These are phyloP conservation scores for Trichoderma sp. DNA, from an alignment of 2,329 filamentous ascomycete genomes.

Conservation along the genomic window DNA sequence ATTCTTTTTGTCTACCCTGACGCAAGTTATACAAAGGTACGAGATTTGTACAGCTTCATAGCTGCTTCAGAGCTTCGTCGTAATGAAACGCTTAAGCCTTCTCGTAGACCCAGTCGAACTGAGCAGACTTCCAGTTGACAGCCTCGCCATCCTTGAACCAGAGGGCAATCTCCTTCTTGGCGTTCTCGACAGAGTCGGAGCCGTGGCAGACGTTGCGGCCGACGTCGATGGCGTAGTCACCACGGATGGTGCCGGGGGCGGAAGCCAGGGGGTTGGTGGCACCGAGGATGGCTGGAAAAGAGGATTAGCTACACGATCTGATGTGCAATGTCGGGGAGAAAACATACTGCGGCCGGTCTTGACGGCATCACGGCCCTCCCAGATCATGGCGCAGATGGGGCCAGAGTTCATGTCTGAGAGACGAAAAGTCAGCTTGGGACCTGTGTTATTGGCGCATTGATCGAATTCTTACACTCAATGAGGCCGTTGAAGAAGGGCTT, in stretches of 20 bases:
- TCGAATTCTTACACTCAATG: conserved; percentile 72
- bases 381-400: conserved; percentile 98
- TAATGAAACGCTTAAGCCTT: conserved; percentile 56
- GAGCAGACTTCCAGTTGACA: conserved; percentile 78
- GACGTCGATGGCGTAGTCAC: conserved; percentile 76
- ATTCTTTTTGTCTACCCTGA: conserved; percentile 32
- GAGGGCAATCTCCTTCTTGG: conserved; percentile 98
- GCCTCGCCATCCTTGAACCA: conserved; percentile 95
- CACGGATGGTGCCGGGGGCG: conserved; percentile 96
- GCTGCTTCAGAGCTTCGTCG: conserved; percentile 9
- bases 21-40: conserved; percentile 26
- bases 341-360: conserved; percentile 90
- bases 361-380: conserved; percentile 98
- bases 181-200: conserved; percentile 97
- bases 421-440: conserved; percentile 25
- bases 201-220: conserved; percentile 99
- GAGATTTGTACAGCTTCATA: neutral
- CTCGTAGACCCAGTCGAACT: conserved; percentile 97
- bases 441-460: neutral
- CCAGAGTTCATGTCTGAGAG: conserved; percentile 88
- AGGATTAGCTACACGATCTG: conserved; percentile 32
- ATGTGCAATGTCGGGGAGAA: neutral
- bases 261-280: conserved; percentile 98
- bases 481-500: conserved; percentile 98
- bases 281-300: conserved; percentile 75